phyloP scores from a whole-genome alignment of 257 asterid genomes.

The Mitragyna speciosa region DNA sequence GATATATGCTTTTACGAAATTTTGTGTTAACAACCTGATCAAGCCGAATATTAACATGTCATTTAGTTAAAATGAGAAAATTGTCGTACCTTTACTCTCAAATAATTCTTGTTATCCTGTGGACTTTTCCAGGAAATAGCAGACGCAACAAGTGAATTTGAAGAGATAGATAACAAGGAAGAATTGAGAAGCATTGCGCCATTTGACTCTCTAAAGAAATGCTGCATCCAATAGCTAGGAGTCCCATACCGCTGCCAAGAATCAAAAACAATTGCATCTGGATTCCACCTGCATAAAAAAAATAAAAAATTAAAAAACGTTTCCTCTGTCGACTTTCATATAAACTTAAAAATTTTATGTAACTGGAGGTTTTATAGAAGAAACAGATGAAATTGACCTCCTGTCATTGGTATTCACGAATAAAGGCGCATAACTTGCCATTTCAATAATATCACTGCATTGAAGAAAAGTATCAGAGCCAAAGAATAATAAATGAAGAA shows the following conservation, averaged over 20 bases:
- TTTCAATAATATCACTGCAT: constrained; percentile 70
- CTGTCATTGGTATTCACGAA: constrained; percentile 74
- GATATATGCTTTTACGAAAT: neutral
- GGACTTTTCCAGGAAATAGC: constrained; percentile 67
- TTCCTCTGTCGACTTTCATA: neutral
- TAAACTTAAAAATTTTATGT: neutral
- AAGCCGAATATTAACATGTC: neutral
- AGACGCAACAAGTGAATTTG: constrained; percentile 62
- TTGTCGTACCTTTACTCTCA: constrained; percentile 42
- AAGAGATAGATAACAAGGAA: constrained; percentile 45
- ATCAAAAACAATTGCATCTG: constrained; percentile 92
- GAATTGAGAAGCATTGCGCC: constrained; percentile 80
- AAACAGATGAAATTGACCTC: constrained; percentile 41
- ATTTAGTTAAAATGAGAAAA: neutral
- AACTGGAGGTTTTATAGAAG: constrained; percentile 1
- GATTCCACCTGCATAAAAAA: constrained; percentile 96
- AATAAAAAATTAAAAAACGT: constrained; percentile 7
- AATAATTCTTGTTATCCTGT: constrained; percentile 36
- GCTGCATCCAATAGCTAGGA: constrained; percentile 99
- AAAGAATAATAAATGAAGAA: neutral
- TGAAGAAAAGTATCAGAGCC: constrained; percentile 18
- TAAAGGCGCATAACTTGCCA: constrained; percentile 95
- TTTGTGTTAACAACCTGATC: neutral
- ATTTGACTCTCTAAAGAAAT: constrained; percentile 79
- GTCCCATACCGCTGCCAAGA: constrained; percentile 75